Percentiles rank a stretch among this genome's conserved stretches.
These are phyloP conservation scores for Salix dunnii DNA, from an alignment of 345 rosid species.

Conservation along the genomic window DNA sequence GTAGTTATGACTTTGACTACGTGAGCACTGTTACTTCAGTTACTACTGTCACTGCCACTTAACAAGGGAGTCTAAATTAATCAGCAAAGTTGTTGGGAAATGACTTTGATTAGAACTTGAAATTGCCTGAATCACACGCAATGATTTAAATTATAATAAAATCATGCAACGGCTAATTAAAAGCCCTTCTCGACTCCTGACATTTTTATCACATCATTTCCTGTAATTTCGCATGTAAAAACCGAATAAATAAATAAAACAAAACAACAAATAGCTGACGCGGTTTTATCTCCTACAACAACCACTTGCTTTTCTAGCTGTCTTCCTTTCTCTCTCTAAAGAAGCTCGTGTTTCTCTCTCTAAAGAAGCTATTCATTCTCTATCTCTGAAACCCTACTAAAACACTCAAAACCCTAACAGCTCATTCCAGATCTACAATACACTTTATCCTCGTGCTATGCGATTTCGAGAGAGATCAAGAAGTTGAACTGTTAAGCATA, in stretches of 20 bases:
- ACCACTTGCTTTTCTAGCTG: background rate
- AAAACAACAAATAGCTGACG: conserved; percentile 9
- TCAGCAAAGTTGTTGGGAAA: too few relatives aligned
- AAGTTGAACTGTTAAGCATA: conserved; percentile 7
- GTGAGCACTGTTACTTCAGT: too few relatives aligned
- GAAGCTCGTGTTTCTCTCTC: background rate
- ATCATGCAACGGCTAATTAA: background rate
- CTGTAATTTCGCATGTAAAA: background rate
- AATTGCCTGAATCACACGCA: too few relatives aligned
- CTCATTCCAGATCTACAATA: conserved; percentile 26
- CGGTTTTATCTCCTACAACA: conserved; percentile 19
- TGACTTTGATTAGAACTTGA: background rate
- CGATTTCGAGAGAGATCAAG: background rate
- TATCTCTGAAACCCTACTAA: background rate
- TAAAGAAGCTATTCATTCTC: background rate
- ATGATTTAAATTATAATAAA: too few relatives aligned
- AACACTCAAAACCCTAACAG: conserved; percentile 17
- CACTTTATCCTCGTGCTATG: background rate
- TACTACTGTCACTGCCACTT: too few relatives aligned
- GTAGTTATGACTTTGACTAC: too few relatives aligned
- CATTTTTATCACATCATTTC: background rate
- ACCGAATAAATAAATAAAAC: background rate
- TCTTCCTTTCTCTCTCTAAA: background rate
- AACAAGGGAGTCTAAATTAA: too few relatives aligned
- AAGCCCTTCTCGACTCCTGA: background rate